These are phyloP conservation scores for Sequoia sempervirens DNA, from an alignment of 75 land plant species.

Conservation along the genomic window DNA sequence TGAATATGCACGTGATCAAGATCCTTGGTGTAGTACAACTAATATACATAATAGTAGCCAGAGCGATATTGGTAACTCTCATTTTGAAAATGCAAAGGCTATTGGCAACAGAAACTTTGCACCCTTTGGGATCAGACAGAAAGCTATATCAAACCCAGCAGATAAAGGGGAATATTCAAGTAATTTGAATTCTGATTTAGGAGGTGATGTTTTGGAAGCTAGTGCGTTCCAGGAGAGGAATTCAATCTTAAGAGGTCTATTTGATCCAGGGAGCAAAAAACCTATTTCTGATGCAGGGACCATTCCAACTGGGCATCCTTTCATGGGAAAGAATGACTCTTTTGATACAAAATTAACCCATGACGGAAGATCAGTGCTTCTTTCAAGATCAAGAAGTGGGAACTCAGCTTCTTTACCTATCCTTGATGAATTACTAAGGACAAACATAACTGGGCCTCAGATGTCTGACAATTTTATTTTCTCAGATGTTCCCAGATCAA, in stretches of 20 bases:
- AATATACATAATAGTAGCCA: not conserved
- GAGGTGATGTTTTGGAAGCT: not conserved
- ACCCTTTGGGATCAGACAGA: not conserved
- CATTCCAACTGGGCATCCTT: not conserved
- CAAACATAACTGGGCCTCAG: not conserved
- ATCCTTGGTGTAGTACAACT: not conserved
- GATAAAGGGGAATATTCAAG: not conserved
- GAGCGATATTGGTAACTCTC: conserved; percentile 2
- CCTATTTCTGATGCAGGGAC: conserved; percentile 1
- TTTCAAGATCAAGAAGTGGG: not conserved
- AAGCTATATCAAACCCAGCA: not conserved
- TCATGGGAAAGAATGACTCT: not conserved
- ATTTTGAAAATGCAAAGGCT: conserved; percentile 6
- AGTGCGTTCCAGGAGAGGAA: not conserved
- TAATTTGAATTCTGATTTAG: not conserved
- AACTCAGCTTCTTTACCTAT: not conserved
- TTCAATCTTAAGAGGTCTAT: not conserved
- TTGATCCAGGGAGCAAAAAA: conserved; percentile 8
- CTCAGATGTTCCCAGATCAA: not conserved
- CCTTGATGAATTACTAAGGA: not conserved
- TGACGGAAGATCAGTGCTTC: not conserved
- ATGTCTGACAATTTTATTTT: conserved; percentile 2
- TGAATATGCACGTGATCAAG: not conserved
- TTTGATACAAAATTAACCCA: not conserved
- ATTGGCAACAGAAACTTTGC: conserved; percentile 4